Percentiles rank a stretch among this genome's conserved stretches.
Conservation (phyloP, 2,329 filamentous ascomycete species). For the Trematosphaeria pertusa region DNA sequence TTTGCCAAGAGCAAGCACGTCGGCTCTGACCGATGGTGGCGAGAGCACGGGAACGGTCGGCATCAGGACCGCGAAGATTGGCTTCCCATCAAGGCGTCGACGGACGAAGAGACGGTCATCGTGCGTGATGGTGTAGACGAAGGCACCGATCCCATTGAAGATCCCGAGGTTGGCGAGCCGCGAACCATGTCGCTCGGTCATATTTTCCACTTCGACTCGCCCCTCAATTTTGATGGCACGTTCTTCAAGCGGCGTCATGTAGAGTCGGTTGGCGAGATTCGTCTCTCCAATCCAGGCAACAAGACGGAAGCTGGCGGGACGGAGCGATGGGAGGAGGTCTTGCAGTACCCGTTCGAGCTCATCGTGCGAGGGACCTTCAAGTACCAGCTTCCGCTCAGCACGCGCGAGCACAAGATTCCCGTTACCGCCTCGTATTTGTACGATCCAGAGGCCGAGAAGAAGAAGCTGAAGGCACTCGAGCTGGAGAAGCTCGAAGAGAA, state of each 20-base stretch:
- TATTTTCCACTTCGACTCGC: constrained; percentile 85
- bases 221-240: constrained; percentile 86
- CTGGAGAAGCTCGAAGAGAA: constrained; percentile 12
- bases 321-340: constrained; percentile 86
- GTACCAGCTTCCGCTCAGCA: constrained; percentile 72
- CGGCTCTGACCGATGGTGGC: constrained; percentile 62
- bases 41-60: constrained; percentile 40
- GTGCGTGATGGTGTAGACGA: constrained; percentile 51
- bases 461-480: constrained; percentile 29
- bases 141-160: constrained; percentile 69
- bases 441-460: constrained; percentile 45
- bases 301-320: constrained; percentile 82
- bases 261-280: constrained; percentile 80
- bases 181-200: constrained; percentile 93
- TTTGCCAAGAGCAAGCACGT: constrained; percentile 94
- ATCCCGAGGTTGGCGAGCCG: constrained; percentile 64
- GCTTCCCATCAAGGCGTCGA: constrained; percentile 24
- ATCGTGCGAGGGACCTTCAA: constrained; percentile 90
- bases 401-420: constrained; percentile 59
- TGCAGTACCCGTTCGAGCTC: constrained; percentile 91
- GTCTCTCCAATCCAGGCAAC: constrained; percentile 84
- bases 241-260: constrained; percentile 79
- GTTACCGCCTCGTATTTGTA: constrained; percentile 50
- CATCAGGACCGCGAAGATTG: constrained; percentile 34
- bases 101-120: constrained; percentile 9